phyloP scores from a whole-genome alignment of 768 basidiomycete species.

The Podaxis sp. region DNA sequence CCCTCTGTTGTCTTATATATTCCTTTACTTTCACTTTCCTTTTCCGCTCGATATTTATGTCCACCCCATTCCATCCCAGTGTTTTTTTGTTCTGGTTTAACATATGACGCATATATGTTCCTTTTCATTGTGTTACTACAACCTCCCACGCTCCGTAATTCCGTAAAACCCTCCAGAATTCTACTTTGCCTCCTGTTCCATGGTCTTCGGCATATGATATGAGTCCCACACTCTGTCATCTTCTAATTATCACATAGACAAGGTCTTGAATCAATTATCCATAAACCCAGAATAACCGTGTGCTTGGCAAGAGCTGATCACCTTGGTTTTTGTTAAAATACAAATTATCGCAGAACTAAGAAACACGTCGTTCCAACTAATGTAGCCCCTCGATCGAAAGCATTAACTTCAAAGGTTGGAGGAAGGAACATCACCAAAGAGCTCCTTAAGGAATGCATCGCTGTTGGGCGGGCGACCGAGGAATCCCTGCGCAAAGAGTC shows the following conservation, averaged over 20 bases:
- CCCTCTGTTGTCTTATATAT: neutral
- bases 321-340: neutral
- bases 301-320: too few species aligned
- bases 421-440: conserved; percentile 49
- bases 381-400: conserved; percentile 4
- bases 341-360: neutral
- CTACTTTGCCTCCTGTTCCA: neutral
- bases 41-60: neutral
- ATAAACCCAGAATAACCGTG: too few species aligned
- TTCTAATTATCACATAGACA: neutral
- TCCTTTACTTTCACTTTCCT: neutral
- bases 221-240: neutral
- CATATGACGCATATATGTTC: neutral
- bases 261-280: neutral
- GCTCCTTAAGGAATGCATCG: conserved; percentile 69
- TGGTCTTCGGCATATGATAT: neutral
- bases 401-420: conserved; percentile 30
- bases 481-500: conserved; percentile 54
- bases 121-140: neutral
- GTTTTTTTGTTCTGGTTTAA: neutral
- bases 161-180: neutral
- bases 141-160: neutral
- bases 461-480: conserved; percentile 74
- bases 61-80: neutral
- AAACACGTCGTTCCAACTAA: neutral